These are phyloP conservation scores for Phytophthora ohioensis DNA, from an alignment of 352 stramenopile species.

Conservation along the genomic window DNA sequence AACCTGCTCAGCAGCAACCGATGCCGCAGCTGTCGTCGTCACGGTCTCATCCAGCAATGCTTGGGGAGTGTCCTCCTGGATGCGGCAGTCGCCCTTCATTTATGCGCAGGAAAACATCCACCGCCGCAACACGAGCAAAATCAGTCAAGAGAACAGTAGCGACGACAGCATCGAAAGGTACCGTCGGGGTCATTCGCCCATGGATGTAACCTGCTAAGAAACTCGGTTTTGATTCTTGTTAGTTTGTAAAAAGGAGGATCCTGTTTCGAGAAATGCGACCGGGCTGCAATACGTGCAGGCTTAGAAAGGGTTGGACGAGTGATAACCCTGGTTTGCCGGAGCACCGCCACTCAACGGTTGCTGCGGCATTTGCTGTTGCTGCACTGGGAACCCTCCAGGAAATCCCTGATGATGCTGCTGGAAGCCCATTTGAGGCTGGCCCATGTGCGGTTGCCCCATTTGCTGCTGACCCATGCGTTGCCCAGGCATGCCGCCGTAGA, in stretches of 20 bases:
- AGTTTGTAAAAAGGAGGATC: no score
- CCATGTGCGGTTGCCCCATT: slow-evolving; percentile 28
- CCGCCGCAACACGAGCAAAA: slow-evolving; percentile 18
- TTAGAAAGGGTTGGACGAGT: slow-evolving; percentile 42
- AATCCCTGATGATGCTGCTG: slow-evolving; percentile 37
- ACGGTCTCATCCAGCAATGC: neutral
- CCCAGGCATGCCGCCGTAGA: slow-evolving; percentile 30
- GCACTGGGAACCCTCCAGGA: slow-evolving; percentile 30
- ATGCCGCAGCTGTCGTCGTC: slow-evolving; percentile 12
- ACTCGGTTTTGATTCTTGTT: slow-evolving; percentile 7
- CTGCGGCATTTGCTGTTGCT: slow-evolving; percentile 50
- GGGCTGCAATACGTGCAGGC: neutral
- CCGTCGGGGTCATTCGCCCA: slow-evolving; percentile 35
- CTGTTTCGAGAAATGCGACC: neutral
- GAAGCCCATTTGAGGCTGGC: slow-evolving; percentile 1
- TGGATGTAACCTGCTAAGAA: slow-evolving; percentile 38
- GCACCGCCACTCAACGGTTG: slow-evolving; percentile 41
- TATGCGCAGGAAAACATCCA: slow-evolving; percentile 28
- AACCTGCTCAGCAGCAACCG: slow-evolving; percentile 17
- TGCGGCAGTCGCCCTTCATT: slow-evolving; percentile 40
- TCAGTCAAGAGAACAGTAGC: slow-evolving; percentile 20
- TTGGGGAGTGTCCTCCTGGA: slow-evolving; percentile 35
- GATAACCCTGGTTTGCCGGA: slow-evolving; percentile 35
- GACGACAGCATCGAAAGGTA: slow-evolving; percentile 28
- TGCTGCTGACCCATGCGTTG: slow-evolving; percentile 36